Evolutionary conservation across 1,139 yeast genomes (phyloP), one percentile per base, ranked within the genome.

Genomic region (Nakaseomyces glabratus): DNA sequence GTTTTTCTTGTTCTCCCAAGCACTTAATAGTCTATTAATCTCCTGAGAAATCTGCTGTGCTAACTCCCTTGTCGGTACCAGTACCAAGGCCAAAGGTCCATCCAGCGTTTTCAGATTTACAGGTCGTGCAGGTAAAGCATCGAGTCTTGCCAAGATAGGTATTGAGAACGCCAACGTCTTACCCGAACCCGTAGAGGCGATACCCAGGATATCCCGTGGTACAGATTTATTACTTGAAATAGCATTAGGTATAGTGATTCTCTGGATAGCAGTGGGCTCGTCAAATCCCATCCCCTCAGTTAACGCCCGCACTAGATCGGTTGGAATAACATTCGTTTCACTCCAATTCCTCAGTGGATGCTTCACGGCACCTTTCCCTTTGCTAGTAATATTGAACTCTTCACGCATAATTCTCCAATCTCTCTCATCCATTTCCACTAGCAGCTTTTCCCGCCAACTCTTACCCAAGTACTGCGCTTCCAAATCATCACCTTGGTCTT

Each of bases 141-240:
- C 68, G 9, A 84, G 62, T 43, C 77, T 78, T 4, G 75, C 57
- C 5, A 85, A 52, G 34, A 85, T 60, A 0, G 98, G 97, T 2
- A 88, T 60, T 18, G 82, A 61, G 57, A 80, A 90, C 7, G 94
- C 82, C 19, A 86, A 65, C 0, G 98, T 90, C 55, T 90, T 90
- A 52, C 97, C 98, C 0, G 95, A 82, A 16, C 97, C 98, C 0
- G 98, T 90, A 47, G 86, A 90, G 0, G 97, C 96, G n/a, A 88
- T 72, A 17, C 95, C 97, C 17, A 88, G 68, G 4, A 85, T 67
- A 55, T 90, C 96, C 26, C 55, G 38, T 32, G 7, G 13, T 19
- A 1, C 13, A 4, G 2, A n/a, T n/a, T 24, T 18, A 24, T 14
- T 6, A 3, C 70, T 56, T 3, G 66, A 61, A 22, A 81, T 47